Conservation (phyloP, 2,329 filamentous ascomycete species). For the Botrytis galanthina region DNA sequence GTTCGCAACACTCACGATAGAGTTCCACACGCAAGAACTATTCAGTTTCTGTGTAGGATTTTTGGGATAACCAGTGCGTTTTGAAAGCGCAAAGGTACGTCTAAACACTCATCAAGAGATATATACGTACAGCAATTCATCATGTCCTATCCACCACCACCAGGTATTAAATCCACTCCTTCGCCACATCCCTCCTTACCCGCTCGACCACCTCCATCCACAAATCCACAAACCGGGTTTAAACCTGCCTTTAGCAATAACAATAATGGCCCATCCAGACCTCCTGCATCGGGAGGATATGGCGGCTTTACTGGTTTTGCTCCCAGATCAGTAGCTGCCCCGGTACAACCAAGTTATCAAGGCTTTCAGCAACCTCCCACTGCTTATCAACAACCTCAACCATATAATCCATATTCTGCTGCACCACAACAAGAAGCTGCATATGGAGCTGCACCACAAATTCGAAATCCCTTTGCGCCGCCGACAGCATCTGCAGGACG, state of each 20-base stretch:
- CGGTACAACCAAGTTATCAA: slow-evolving; percentile 35
- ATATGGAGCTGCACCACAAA: slow-evolving; percentile 61
- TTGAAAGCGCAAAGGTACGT: slow-evolving; percentile 40
- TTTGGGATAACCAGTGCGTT: slow-evolving; percentile 27
- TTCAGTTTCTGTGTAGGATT: background rate
- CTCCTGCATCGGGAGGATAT: slow-evolving; percentile 30
- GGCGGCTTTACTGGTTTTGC: slow-evolving; percentile 55
- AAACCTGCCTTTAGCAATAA: slow-evolving; percentile 30
- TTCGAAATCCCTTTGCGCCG: slow-evolving; percentile 76
- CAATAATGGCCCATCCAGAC: slow-evolving; percentile 29
- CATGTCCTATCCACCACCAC: slow-evolving; percentile 86
- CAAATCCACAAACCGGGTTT: slow-evolving; percentile 26
- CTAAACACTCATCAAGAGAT: slow-evolving; percentile 35
- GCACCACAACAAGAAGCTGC: slow-evolving; percentile 35
- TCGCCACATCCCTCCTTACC: slow-evolving; percentile 65
- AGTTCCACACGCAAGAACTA: background rate
- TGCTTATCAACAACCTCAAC: slow-evolving; percentile 28
- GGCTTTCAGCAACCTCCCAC: slow-evolving; percentile 35
- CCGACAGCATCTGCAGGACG: slow-evolving; percentile 48
- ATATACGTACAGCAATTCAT: slow-evolving; percentile 50
- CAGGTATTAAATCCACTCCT: slow-evolving; percentile 59
- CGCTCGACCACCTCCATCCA: slow-evolving; percentile 68
- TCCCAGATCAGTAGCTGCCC: slow-evolving; percentile 55
- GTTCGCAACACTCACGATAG: background rate
- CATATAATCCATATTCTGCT: slow-evolving; percentile 31